Conservation (phyloP, 106 monocot genomes). For the Platanthera guangdongensis region DNA sequence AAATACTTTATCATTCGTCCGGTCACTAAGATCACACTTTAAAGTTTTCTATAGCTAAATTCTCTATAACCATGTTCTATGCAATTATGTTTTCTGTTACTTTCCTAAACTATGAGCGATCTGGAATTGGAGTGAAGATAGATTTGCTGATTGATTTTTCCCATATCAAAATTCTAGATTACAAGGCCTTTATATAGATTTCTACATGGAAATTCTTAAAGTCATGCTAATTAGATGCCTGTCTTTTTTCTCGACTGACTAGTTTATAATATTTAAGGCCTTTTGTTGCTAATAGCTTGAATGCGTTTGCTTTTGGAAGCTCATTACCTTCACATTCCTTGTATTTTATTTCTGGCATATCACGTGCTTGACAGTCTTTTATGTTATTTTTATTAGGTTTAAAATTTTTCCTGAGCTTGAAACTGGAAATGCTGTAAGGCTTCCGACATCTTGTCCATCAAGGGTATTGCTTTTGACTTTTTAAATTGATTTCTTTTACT, state of each 20-base stretch:
- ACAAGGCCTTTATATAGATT: no score
- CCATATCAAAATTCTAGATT: no score
- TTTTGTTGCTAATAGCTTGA: not conserved
- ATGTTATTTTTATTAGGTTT: slow-evolving; percentile 40
- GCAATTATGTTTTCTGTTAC: no score
- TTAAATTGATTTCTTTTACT: not conserved
- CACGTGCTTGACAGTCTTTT: not conserved
- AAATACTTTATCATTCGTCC: no score
- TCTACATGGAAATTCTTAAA: no score
- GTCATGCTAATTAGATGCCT: no score
- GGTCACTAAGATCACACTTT: no score
- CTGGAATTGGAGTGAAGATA: no score
- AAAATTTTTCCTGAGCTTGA: slow-evolving; percentile 88
- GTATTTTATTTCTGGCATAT: not conserved
- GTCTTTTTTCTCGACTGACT: not conserved
- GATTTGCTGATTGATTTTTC: no score
- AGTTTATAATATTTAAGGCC: not conserved
- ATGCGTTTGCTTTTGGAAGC: not conserved
- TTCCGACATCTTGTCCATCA: slow-evolving; percentile 69
- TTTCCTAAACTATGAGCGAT: no score
- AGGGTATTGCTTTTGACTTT: slow-evolving; percentile 32
- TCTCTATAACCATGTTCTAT: no score
- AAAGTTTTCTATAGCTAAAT: no score
- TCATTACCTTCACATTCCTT: slow-evolving; percentile 1
- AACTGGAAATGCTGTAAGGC: slow-evolving; percentile 71